phyloP scores from a whole-genome alignment of 208 protist genomes.

The Leishmania arabica region DNA sequence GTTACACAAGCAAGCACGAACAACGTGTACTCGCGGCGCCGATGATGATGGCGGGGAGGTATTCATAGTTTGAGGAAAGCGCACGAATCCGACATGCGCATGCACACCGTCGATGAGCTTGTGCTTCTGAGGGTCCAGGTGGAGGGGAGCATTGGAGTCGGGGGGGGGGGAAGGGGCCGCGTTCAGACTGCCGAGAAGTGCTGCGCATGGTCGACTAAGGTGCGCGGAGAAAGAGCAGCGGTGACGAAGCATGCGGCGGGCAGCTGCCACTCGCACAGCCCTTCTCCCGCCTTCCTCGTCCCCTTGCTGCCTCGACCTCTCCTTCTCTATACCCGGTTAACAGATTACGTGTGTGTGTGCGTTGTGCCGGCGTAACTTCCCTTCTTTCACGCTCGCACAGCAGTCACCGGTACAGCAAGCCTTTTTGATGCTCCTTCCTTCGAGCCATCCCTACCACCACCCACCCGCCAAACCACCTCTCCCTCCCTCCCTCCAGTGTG shows the following conservation, averaged over 20 bases:
- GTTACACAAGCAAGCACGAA: constrained; percentile 38
- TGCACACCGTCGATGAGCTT: neutral
- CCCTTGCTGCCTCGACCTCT: neutral
- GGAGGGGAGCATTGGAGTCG: neutral
- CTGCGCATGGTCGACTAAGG: neutral
- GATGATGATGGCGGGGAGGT: constrained; percentile 6
- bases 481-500: neutral
- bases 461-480: neutral
- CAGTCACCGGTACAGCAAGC: neutral
- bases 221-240: neutral
- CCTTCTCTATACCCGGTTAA: neutral
- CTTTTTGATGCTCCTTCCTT: neutral
- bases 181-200: neutral
- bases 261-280: neutral
- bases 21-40: constrained; percentile 56
- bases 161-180: neutral
- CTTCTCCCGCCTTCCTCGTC: neutral
- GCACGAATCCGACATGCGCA: neutral
- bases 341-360: neutral
- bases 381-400: neutral
- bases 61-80: neutral
- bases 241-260: neutral
- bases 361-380: neutral
- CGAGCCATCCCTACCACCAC: neutral
- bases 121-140: neutral